Base-by-base conservation (phyloP, 2,329 filamentous ascomycete species). In the Arthrobotrys megalospora region DNA sequence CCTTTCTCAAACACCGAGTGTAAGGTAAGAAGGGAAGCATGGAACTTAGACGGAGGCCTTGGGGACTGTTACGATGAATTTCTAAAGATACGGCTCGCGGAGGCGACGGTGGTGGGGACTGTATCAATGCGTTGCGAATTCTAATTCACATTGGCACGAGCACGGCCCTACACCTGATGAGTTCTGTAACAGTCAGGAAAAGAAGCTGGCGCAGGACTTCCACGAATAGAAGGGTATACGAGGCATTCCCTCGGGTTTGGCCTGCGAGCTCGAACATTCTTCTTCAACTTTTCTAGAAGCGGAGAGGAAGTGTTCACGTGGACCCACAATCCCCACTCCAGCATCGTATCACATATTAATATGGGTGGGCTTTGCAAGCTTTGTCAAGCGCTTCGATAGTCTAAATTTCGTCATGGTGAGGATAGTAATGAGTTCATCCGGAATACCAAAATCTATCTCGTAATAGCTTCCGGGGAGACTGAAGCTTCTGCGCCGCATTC, bases 401-500 rank as follows among this genome's bases (percentile, higher is more conserved):
- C 21, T 52, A 65, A 45, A 78, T 72, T 71, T 71, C 67, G 67
- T 72, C 75, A 72, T 72, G 52, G 67, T 34, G 63, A 78, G 34
- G 36, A 47, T 52, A 65, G 24, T 11, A 50, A 58, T 32, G 21
- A 71, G 48, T 72, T 64, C 75, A 72, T 72, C 63, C 75, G 62
- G 67, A 53, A 52, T 28, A 41, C 43, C 28, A 72, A 52, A 72
- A 60, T 63, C 62, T 41, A 66, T 72, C 48, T 78, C 75, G 75
- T 78, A 78, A 78, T 72, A 64, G 62, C 32, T 63, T 78, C 67
- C 62, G 67, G 71, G 41, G 47, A 47, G 45, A 64, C 52, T 52
- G 47, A 21, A 48, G 62, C 55, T 77, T 77, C 66, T 71, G 60
- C 73, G 73, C 66, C 66, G 73, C 73, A 48, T 78, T 78, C 75